phyloP scores from a whole-genome alignment of 2,329 filamentous ascomycete genomes.

The Aspergillus texensis region DNA sequence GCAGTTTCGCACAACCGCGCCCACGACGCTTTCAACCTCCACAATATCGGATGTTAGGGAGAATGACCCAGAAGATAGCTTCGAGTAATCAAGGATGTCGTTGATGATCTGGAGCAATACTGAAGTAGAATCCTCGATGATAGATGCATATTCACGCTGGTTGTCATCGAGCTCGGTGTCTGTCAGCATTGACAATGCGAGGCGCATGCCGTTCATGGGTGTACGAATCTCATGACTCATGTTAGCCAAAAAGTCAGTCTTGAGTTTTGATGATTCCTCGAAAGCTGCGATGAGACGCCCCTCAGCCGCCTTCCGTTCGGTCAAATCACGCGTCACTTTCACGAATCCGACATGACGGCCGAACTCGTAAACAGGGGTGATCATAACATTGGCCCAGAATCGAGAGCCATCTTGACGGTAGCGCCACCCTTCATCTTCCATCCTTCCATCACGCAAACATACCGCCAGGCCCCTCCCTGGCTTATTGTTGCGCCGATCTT shows the following conservation, averaged over 20 bases:
- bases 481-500: conserved; percentile 54
- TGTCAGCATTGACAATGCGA: conserved; percentile 60
- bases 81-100: conserved; percentile 69
- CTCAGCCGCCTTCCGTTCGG: conserved; percentile 59
- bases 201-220: conserved; percentile 65
- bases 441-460: conserved; percentile 57
- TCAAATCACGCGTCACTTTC: conserved; percentile 62
- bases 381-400: conserved; percentile 65
- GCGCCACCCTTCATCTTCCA: conserved; percentile 64
- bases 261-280: conserved; percentile 65
- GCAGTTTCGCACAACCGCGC: conserved; percentile 55
- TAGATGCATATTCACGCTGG: conserved; percentile 59
- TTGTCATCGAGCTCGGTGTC: conserved; percentile 56
- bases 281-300: conserved; percentile 59
- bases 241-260: conserved; percentile 64
- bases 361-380: conserved; percentile 58
- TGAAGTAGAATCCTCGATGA: conserved; percentile 63
- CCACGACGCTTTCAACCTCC: conserved; percentile 48
- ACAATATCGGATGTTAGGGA: conserved; percentile 58
- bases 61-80: conserved; percentile 62
- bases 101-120: conserved; percentile 65
- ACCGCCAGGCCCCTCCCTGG: conserved; percentile 55
- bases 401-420: conserved; percentile 60
- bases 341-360: conserved; percentile 59
- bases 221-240: conserved; percentile 68